phyloP scores from a whole-genome alignment of 1,284 basidiomycete species.

The Ustilago crameri region DNA sequence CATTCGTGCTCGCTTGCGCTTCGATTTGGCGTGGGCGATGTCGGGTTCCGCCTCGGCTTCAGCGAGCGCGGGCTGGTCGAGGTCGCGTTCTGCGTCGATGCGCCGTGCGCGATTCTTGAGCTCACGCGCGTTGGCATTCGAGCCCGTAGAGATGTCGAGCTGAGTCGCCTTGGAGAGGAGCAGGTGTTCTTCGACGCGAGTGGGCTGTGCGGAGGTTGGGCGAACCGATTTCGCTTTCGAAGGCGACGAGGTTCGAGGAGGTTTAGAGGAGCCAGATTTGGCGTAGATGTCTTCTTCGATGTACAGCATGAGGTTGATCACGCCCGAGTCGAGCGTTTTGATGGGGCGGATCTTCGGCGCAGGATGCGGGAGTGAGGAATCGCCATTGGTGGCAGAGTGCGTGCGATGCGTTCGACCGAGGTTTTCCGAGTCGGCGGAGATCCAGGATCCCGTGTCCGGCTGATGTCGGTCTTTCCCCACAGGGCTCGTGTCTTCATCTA shows the following conservation, averaged over 20 bases:
- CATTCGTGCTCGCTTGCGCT: slow-evolving; percentile 48
- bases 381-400: not conserved
- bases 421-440: slow-evolving; percentile 35
- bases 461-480: slow-evolving; percentile 20
- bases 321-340: slow-evolving; percentile 49
- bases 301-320: slow-evolving; percentile 52
- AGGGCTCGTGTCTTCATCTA: slow-evolving; percentile 72
- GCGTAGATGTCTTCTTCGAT: slow-evolving; percentile 47
- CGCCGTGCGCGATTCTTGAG: slow-evolving; percentile 36
- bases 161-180: slow-evolving; percentile 36
- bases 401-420: slow-evolving; percentile 16
- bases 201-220: slow-evolving; percentile 28
- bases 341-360: slow-evolving; percentile 42
- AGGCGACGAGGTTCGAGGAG: not conserved
- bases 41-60: slow-evolving; percentile 27
- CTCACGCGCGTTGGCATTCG: slow-evolving; percentile 18
- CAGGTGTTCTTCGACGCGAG: slow-evolving; percentile 19
- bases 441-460: slow-evolving; percentile 43
- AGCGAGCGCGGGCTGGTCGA: slow-evolving; percentile 40
- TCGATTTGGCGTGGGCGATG: slow-evolving; percentile 27
- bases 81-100: slow-evolving; percentile 39
- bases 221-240: slow-evolving; percentile 1
- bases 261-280: slow-evolving; percentile 18
- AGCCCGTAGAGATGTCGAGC: slow-evolving; percentile 17
- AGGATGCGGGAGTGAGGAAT: not conserved